Conservation (phyloP, 78 protist species). For the Monosiga brevicollis region DNA sequence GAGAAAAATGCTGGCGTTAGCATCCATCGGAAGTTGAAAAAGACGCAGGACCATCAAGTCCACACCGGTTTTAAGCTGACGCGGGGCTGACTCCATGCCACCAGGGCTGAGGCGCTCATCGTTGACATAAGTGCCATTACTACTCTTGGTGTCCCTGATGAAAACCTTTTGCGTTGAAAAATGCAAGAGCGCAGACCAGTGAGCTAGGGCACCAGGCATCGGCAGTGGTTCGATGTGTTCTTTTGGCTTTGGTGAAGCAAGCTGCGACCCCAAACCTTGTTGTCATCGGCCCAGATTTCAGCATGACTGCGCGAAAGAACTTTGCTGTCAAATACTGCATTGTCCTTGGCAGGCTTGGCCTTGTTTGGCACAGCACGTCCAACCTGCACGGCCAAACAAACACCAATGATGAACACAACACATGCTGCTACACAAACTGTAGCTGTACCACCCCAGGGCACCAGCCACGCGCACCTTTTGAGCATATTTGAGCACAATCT, state of each 20-base stretch:
- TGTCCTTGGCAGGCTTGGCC: neutral
- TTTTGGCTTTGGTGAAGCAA: neutral
- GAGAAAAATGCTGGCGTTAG: neutral
- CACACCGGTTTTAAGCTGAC: neutral
- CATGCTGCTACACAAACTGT: too few relatives aligned
- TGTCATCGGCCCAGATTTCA: neutral
- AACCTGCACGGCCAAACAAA: neutral
- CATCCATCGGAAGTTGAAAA: neutral
- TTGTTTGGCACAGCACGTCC: neutral
- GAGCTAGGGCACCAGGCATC: neutral
- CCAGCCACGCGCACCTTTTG: too few relatives aligned
- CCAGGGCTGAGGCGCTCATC: neutral
- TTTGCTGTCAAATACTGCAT: neutral
- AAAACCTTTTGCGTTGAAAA: too few relatives aligned
- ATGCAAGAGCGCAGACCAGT: neutral
- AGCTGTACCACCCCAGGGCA: too few relatives aligned
- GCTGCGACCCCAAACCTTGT: neutral
- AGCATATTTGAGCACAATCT: too few relatives aligned
- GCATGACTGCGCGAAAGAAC: neutral
- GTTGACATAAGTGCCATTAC: neutral
- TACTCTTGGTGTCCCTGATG: neutral
- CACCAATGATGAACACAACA: too few relatives aligned
- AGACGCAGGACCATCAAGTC: neutral
- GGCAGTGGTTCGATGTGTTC: neutral
- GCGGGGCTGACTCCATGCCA: neutral